These are phyloP conservation scores for Neurospora intermedia DNA, from an alignment of 495 filamentous ascomycete genomes.

Conservation along the genomic window DNA sequence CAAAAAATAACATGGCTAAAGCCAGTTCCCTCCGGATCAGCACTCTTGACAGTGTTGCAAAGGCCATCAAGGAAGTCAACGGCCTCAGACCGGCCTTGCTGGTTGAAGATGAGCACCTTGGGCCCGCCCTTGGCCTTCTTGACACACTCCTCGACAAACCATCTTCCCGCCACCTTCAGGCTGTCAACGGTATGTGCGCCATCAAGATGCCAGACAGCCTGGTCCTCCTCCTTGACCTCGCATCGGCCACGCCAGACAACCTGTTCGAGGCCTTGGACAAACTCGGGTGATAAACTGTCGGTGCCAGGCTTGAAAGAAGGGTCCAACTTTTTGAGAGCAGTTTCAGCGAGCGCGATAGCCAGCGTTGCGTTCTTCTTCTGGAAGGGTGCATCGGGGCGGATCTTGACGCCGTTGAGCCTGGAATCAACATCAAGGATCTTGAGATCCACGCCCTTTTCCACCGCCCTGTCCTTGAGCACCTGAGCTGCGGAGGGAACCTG, in stretches of 20 bases:
- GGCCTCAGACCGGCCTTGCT: constrained; percentile 79
- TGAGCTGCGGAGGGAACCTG: constrained; percentile 55
- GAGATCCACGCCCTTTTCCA: constrained; percentile 51
- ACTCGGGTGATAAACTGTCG: constrained; percentile 48
- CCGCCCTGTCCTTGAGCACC: constrained; percentile 61
- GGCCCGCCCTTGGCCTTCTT: constrained; percentile 24
- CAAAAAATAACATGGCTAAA: constrained; percentile 85
- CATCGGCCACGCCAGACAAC: constrained; percentile 74
- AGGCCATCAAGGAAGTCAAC: constrained; percentile 58
- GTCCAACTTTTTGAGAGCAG: constrained; percentile 41
- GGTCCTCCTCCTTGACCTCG: constrained; percentile 56
- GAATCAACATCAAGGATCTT: constrained; percentile 53
- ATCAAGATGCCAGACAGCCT: constrained; percentile 81
- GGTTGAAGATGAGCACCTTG: constrained; percentile 88
- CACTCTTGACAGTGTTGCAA: constrained; percentile 37
- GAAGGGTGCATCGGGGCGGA: constrained; percentile 70
- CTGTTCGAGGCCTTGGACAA: constrained; percentile 63
- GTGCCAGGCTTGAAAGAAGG: constrained; percentile 15
- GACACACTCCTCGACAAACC: constrained; percentile 52
- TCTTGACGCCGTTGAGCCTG: constrained; percentile 50
- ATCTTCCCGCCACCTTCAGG: constrained; percentile 63
- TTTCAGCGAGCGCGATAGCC: constrained; percentile 63
- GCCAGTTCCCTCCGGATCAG: constrained; percentile 30
- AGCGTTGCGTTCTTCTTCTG: constrained; percentile 81
- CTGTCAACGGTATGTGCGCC: constrained; percentile 88